Evolutionary conservation across 768 basidiomycete genomes (phyloP).

Genomic region (Termitomyces sp.): DNA sequence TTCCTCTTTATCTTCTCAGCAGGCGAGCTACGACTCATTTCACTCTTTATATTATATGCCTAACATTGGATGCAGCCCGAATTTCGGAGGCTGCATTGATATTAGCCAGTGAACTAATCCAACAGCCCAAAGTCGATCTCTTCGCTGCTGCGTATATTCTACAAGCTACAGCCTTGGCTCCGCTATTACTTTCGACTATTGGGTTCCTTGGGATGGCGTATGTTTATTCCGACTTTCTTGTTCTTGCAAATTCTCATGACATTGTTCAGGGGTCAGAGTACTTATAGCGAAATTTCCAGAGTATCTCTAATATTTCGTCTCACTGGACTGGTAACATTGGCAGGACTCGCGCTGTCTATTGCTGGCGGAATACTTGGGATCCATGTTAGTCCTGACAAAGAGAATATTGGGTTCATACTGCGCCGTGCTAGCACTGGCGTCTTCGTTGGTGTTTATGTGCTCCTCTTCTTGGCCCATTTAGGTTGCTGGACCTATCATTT

Average conservation of each 20-base stretch:
- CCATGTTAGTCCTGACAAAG: constrained; percentile 28
- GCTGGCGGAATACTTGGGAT: constrained; percentile 46
- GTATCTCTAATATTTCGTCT: constrained; percentile 34
- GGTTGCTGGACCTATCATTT: constrained; percentile 44
- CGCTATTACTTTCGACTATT: constrained; percentile 38
- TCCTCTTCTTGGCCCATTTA: constrained; percentile 36
- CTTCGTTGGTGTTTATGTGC: constrained; percentile 38
- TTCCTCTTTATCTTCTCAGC: constrained; percentile 59
- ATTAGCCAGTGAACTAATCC: constrained; percentile 47
- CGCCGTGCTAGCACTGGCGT: constrained; percentile 41
- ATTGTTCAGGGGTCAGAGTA: constrained; percentile 41
- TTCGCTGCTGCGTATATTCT: constrained; percentile 52
- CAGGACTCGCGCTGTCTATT: constrained; percentile 38
- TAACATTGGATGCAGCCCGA: constrained; percentile 38
- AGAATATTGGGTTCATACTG: constrained; percentile 32
- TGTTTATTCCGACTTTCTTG: constrained; percentile 12
- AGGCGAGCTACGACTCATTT: constrained; percentile 33
- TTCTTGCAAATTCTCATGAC: constrained; percentile 16
- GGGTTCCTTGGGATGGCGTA: constrained; percentile 53
- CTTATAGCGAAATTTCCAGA: constrained; percentile 47
- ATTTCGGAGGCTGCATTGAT: constrained; percentile 54
- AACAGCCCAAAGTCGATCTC: constrained; percentile 36
- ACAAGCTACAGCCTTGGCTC: constrained; percentile 38
- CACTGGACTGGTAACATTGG: constrained; percentile 32
- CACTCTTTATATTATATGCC: background rate